Percentiles rank a stretch among this genome's conserved stretches.
Evolutionary conservation across 169 alveolate genomes (phyloP).

Genomic region (Plasmodium yoelii): DNA sequence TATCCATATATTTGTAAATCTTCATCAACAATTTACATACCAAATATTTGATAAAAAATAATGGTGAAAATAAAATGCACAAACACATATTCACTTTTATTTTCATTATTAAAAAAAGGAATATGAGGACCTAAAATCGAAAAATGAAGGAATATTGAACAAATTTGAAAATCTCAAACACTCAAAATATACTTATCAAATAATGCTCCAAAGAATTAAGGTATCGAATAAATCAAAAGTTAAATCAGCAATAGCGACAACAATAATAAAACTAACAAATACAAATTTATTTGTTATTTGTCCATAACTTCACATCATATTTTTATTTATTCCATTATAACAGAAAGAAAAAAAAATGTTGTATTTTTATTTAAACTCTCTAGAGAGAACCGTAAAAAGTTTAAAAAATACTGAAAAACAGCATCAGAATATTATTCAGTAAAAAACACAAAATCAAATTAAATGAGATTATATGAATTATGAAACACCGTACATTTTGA

Average conservation of each 20-base stretch:
- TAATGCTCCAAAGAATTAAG: constrained; percentile 68
- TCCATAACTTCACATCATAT: background rate
- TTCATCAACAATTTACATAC: too few species aligned
- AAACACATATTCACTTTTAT: background rate
- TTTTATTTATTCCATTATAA: background rate
- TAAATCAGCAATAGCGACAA: too few species aligned
- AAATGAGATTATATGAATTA: background rate
- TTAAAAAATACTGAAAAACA: constrained; percentile 65
- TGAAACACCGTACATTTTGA: too few species aligned
- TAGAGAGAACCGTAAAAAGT: constrained; percentile 54
- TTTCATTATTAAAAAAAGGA: constrained; percentile 26
- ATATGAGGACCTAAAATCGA: constrained; percentile 52
- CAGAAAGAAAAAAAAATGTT: constrained; percentile 66
- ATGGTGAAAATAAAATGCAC: background rate
- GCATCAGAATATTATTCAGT: constrained; percentile 47
- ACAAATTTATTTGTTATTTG: too few species aligned
- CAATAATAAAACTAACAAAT: too few species aligned
- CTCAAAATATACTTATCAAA: constrained; percentile 60
- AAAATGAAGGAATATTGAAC: constrained; percentile 51
- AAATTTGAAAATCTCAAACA: constrained; percentile 71
- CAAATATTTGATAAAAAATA: background rate
- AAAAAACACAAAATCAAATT: constrained; percentile 19
- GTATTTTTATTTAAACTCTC: constrained; percentile 56
- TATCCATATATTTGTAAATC: background rate
- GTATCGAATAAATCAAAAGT: background rate